Evolutionary conservation across 2,329 filamentous ascomycete genomes (phyloP).

Genomic region (Pyrenochaeta sp.): DNA sequence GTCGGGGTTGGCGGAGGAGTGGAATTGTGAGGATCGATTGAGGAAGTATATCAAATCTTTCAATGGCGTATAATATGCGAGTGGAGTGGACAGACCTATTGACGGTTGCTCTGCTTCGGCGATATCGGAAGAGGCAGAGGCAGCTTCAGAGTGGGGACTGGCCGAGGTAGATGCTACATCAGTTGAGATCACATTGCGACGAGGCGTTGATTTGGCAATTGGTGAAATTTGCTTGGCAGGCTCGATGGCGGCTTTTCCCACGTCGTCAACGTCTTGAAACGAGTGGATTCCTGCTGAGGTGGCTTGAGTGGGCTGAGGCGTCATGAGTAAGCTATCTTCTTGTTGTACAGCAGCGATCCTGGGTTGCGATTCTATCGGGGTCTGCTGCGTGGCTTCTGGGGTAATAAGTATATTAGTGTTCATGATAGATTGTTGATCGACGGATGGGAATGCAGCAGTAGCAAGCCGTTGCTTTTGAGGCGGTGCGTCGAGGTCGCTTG

Average conservation of each 20-base stretch:
- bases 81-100: slow-evolving; percentile 51
- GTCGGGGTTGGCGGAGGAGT: slow-evolving; percentile 50
- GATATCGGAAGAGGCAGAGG: slow-evolving; percentile 24
- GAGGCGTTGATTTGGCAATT: slow-evolving; percentile 15
- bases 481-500: slow-evolving; percentile 9
- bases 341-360: slow-evolving; percentile 12
- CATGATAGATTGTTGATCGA: slow-evolving; percentile 19
- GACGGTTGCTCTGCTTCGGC: slow-evolving; percentile 24
- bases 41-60: slow-evolving; percentile 50
- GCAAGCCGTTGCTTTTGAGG: slow-evolving; percentile 19
- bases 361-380: slow-evolving; percentile 32
- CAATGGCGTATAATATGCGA: slow-evolving; percentile 58
- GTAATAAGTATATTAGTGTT: slow-evolving; percentile 34
- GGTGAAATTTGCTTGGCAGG: slow-evolving; percentile 6
- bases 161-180: slow-evolving; percentile 17
- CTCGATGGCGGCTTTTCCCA: slow-evolving; percentile 10
- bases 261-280: slow-evolving; percentile 28
- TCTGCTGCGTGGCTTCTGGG: slow-evolving; percentile 39
- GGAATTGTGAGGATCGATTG: slow-evolving; percentile 49
- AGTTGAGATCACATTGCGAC: slow-evolving; percentile 15
- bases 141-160: not conserved
- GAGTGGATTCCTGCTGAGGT: slow-evolving; percentile 30
- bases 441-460: not conserved
- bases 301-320: slow-evolving; percentile 50
- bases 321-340: slow-evolving; percentile 41